phyloP scores from a whole-genome alignment of 192 early-diverging fungal genomes.

The Podila epicladia region DNA sequence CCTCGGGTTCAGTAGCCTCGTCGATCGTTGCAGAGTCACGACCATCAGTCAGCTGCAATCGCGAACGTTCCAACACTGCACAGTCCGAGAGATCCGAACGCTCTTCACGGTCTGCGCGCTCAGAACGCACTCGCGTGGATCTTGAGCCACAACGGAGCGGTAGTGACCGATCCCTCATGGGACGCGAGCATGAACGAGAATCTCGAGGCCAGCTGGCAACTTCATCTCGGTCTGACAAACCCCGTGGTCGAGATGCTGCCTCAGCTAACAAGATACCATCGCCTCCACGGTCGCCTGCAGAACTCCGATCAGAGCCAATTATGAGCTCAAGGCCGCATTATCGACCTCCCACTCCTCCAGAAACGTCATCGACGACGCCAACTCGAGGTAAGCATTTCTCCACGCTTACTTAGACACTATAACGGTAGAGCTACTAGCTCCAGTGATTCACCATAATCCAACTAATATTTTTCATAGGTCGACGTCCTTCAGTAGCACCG shows the following conservation, averaged over 20 bases:
- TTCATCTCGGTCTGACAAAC: not conserved
- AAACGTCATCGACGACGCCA: slow-evolving; percentile 18
- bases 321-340: slow-evolving; percentile 12
- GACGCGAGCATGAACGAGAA: slow-evolving; percentile 13
- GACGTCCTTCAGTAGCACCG: slow-evolving; percentile 10
- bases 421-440: too few relatives aligned
- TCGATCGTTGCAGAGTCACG: slow-evolving; percentile 17
- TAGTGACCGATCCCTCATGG: not conserved
- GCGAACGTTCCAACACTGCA: slow-evolving; percentile 43
- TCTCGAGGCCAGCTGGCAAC: not conserved
- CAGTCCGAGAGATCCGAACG: slow-evolving; percentile 27
- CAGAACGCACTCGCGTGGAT: slow-evolving; percentile 13
- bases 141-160: slow-evolving; percentile 4
- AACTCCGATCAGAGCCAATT: slow-evolving; percentile 12
- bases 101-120: slow-evolving; percentile 3
- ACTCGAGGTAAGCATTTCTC: slow-evolving; percentile 10
- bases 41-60: not conserved
- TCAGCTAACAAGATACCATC: slow-evolving; percentile 37
- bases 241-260: slow-evolving; percentile 8
- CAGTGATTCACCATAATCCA: not conserved
- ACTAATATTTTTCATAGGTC: slow-evolving; percentile 7
- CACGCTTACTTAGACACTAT: not conserved
- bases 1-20: slow-evolving; percentile 38
- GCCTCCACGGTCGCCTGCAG: slow-evolving; percentile 29
- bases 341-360: slow-evolving; percentile 39